phyloP scores from a whole-genome alignment of 1,284 basidiomycete genomes.

The Anthracocystis setariae region DNA sequence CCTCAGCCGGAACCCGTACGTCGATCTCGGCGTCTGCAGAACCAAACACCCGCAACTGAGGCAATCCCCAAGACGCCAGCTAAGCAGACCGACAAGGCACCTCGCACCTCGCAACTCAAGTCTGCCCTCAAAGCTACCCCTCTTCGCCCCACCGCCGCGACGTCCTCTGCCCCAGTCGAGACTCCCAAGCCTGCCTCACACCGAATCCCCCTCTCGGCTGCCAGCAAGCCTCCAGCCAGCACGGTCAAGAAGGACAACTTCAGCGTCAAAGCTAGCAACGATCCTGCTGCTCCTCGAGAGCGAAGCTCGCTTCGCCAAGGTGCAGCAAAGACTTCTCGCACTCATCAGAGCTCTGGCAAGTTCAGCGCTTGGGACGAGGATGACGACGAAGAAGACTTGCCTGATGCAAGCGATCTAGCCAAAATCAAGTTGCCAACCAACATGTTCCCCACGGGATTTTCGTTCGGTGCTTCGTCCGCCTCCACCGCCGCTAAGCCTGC shows the following conservation, averaged over 20 bases:
- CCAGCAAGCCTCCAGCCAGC: conserved; percentile 29
- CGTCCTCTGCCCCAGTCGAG: conserved; percentile 15
- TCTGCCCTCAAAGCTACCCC: conserved; percentile 46
- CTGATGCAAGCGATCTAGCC: conserved; percentile 57
- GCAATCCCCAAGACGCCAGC: conserved; percentile 20
- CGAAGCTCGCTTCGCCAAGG: conserved; percentile 62
- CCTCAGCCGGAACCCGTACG: conserved; percentile 29
- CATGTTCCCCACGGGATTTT: conserved; percentile 61
- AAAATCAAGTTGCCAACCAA: conserved; percentile 65
- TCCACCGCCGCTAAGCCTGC: no score
- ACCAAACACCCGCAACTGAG: conserved; percentile 19
- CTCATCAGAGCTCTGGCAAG: conserved; percentile 62
- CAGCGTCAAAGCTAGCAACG: conserved; percentile 36
- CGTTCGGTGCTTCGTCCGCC: conserved; percentile 52
- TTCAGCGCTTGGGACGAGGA: conserved; percentile 62
- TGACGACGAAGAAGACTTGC: conserved; percentile 62
- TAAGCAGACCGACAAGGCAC: conserved; percentile 26
- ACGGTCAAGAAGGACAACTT: conserved; percentile 53
- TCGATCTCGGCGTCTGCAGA: conserved; percentile 34
- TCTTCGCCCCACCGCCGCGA: conserved; percentile 19
- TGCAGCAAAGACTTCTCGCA: conserved; percentile 54
- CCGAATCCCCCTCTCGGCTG: conserved; percentile 35
- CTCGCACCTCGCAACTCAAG: conserved; percentile 31
- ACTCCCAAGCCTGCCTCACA: conserved; percentile 45
- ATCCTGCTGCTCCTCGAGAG: conserved; percentile 44